A percentile compares a stretch with the other conserved stretches of the same genome.
phyloP scores from a whole-genome alignment of 73 alveolate genomes.

The Paramecium biaurelia region DNA sequence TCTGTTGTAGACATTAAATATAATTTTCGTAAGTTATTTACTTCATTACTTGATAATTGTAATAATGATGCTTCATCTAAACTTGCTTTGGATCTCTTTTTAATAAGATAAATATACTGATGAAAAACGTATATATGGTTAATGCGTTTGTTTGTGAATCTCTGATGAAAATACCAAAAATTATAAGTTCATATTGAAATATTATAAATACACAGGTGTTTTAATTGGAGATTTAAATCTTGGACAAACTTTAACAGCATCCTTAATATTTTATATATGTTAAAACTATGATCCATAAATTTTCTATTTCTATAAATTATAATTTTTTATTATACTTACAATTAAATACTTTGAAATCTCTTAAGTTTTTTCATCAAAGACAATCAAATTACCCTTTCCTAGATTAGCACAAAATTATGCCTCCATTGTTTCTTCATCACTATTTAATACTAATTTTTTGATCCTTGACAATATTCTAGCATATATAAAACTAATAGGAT shows the following conservation, averaged over 20 bases:
- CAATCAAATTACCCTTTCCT: not conserved
- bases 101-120: not conserved
- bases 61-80: constrained; percentile 8
- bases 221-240: not conserved
- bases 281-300: not conserved
- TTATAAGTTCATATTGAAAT: not conserved
- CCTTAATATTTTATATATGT: not conserved
- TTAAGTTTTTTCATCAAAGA: not conserved
- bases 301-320: not conserved
- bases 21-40: not conserved
- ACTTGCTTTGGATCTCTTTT: not conserved
- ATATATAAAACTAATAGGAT: not conserved
- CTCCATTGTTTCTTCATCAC: constrained; percentile 12
- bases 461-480: not conserved
- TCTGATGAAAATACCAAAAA: not conserved
- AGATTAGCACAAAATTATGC: constrained; percentile 21
- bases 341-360: not conserved
- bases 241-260: not conserved
- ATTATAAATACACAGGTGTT: not conserved
- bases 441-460: not conserved
- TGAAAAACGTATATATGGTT: not conserved
- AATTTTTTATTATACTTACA: not conserved
- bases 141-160: not conserved
- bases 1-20: constrained; percentile 13
- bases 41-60: not conserved